Percentiles rank a stretch among this genome's conserved stretches.
Conservation (phyloP, 768 basidiomycete genomes). For the Tulasnella calospora region DNA sequence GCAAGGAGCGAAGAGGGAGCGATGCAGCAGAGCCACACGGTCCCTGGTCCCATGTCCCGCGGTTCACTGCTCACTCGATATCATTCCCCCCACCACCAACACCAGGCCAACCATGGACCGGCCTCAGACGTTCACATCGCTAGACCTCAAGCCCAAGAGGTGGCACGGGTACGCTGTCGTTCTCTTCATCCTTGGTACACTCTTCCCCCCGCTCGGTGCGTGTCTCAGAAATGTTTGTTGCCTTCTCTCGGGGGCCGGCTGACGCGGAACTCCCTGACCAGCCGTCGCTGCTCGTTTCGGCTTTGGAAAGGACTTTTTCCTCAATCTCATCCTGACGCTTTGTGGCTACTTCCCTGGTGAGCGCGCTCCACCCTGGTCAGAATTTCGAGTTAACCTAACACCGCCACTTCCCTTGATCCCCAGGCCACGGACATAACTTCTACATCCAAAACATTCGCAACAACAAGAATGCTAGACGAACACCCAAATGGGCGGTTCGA, state of each 20-base stretch:
- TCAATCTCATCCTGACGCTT: conserved; percentile 83
- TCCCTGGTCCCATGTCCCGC: neutral
- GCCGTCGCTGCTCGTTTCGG: conserved; percentile 93
- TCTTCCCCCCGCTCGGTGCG: conserved; percentile 86
- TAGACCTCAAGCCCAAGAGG: conserved; percentile 59
- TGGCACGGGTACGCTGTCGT: conserved; percentile 78
- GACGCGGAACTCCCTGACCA: conserved; percentile 35
- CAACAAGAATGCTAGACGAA: conserved; percentile 85
- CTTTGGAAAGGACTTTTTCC: conserved; percentile 83
- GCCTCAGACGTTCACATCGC: conserved; percentile 41
- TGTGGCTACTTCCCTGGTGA: conserved; percentile 85
- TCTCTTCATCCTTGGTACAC: conserved; percentile 81
- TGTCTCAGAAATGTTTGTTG: conserved; percentile 13
- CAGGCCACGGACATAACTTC: conserved; percentile 88
- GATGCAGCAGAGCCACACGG: neutral
- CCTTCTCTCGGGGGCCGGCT: neutral
- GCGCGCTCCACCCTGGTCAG: conserved; percentile 27
- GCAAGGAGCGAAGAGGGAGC: neutral
- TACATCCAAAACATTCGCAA: conserved; percentile 94
- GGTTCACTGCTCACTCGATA: neutral
- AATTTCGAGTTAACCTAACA: conserved; percentile 22
- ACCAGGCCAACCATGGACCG: neutral
- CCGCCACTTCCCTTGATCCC: conserved; percentile 26
- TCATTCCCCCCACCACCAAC: neutral
- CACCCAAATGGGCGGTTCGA: conserved; percentile 92